Percentiles rank a stretch among this genome's conserved stretches.
Evolutionary conservation across 805 yeast species (phyloP).

Genomic region (Lipomyces starkeyi): DNA sequence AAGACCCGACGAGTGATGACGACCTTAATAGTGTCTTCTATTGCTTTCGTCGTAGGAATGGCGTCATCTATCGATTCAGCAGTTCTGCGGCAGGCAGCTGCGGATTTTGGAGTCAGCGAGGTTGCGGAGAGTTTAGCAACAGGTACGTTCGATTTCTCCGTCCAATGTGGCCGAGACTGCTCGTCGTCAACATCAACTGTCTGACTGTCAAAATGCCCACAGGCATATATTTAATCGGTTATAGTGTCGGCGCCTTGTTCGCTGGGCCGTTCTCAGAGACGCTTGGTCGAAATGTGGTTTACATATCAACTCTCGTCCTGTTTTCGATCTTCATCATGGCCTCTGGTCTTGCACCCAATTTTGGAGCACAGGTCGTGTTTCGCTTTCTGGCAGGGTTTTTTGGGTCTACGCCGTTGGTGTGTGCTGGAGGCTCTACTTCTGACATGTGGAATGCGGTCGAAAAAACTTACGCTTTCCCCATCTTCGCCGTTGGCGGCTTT

Average conservation of each 20-base stretch:
- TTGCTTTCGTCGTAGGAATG: constrained; percentile 35
- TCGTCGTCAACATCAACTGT: neutral
- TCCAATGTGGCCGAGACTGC: neutral
- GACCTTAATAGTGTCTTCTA: constrained; percentile 26
- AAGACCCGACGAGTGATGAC: constrained; percentile 15
- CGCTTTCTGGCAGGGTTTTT: constrained; percentile 78
- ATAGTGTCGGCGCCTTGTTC: constrained; percentile 54
- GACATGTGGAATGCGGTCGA: constrained; percentile 60
- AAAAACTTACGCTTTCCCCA: constrained; percentile 34
- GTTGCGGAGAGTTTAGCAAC: constrained; percentile 32
- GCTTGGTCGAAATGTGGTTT: constrained; percentile 71
- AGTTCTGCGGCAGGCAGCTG: constrained; percentile 30
- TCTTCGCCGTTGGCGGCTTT: constrained; percentile 37
- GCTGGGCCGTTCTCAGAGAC: constrained; percentile 71
- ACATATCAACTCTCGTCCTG: constrained; percentile 52
- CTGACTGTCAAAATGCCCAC: neutral
- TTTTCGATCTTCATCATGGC: constrained; percentile 39
- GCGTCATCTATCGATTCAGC: constrained; percentile 33
- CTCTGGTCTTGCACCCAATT: constrained; percentile 57
- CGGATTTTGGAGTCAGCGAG: constrained; percentile 31
- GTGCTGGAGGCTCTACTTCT: constrained; percentile 86
- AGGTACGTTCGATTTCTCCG: constrained; percentile 17
- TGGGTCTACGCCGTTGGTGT: constrained; percentile 82
- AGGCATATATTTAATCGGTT: constrained; percentile 61
- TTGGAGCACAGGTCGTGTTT: constrained; percentile 64